phyloP scores from a whole-genome alignment of 768 basidiomycete species.

The Auricularia auricula-judae region DNA sequence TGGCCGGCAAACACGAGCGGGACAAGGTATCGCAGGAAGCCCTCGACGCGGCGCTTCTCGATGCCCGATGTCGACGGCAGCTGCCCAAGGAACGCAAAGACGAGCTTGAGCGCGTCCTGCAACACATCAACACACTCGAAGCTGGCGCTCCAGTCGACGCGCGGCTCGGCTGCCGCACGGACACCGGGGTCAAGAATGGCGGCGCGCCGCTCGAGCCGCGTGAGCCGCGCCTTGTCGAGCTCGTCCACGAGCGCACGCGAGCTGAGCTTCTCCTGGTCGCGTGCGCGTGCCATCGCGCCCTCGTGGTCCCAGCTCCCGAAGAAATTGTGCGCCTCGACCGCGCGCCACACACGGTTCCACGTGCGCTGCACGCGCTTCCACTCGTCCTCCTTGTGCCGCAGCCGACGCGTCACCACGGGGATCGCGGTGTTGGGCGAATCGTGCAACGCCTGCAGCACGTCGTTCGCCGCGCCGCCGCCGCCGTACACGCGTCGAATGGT shows the following conservation, averaged over 20 bases:
- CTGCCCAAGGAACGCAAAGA: constrained; percentile 77
- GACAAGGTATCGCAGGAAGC: constrained; percentile 74
- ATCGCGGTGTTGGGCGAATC: constrained; percentile 85
- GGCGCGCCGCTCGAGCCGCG: constrained; percentile 28
- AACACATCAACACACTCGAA: constrained; percentile 72
- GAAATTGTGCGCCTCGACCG: constrained; percentile 94
- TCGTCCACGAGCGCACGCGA: constrained; percentile 24
- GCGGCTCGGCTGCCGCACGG: not conserved
- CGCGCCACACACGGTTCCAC: constrained; percentile 95
- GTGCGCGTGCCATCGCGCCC: constrained; percentile 86
- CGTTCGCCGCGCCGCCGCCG: constrained; percentile 48
- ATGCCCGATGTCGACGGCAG: constrained; percentile 46
- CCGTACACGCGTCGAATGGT: constrained; percentile 94
- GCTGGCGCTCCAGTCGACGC: constrained; percentile 59
- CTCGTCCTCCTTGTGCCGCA: constrained; percentile 93
- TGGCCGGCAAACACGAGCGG: constrained; percentile 55
- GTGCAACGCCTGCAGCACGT: constrained; percentile 79
- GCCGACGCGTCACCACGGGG: constrained; percentile 78
- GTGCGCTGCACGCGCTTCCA: constrained; percentile 92
- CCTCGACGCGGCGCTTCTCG: constrained; percentile 77
- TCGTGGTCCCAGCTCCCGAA: constrained; percentile 97
- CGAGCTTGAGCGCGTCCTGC: constrained; percentile 81
- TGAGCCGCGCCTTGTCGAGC: constrained; percentile 26
- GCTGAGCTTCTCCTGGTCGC: constrained; percentile 89
- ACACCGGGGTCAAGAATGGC: not conserved